phyloP scores from a whole-genome alignment of 2,329 filamentous ascomycete genomes.

The Trichoderma sp. region DNA sequence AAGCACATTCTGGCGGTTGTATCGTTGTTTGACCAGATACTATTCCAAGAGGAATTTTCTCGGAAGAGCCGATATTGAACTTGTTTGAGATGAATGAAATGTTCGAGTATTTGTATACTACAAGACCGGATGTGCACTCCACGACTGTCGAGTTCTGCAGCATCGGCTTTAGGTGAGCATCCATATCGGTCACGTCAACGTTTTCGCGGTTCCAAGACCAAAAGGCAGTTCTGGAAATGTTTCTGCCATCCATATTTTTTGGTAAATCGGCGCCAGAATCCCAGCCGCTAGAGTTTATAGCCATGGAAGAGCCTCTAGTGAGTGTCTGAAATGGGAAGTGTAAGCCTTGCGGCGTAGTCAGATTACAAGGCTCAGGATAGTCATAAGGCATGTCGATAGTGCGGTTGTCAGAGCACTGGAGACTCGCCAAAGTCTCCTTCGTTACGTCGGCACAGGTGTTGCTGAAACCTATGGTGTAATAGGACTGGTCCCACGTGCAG shows the following conservation, averaged over 20 bases:
- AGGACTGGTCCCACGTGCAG: not conserved
- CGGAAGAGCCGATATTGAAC: not conserved
- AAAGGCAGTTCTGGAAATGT: not conserved
- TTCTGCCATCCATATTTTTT: not conserved
- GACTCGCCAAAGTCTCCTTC: not conserved
- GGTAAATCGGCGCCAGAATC: not conserved
- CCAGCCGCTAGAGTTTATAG: not conserved
- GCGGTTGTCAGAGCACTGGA: not conserved
- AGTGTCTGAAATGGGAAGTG: not conserved
- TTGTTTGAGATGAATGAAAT: not conserved
- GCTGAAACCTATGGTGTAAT: not conserved
- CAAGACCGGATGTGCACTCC: not conserved
- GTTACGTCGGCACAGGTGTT: not conserved
- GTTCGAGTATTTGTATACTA: not conserved
- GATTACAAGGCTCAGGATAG: not conserved
- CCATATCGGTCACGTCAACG: not conserved
- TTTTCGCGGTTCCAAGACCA: not conserved
- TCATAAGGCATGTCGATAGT: not conserved
- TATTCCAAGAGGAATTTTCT: not conserved
- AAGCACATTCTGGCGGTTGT: rapidly evolving
- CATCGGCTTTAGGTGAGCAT: not conserved
- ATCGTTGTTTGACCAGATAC: not conserved
- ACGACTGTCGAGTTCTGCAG: not conserved
- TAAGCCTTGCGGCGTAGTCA: not conserved
- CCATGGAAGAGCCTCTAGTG: not conserved